Percentiles rank a stretch among this genome's conserved stretches.
phyloP scores from a whole-genome alignment of 768 basidiomycete species.

The Russula olivacea region DNA sequence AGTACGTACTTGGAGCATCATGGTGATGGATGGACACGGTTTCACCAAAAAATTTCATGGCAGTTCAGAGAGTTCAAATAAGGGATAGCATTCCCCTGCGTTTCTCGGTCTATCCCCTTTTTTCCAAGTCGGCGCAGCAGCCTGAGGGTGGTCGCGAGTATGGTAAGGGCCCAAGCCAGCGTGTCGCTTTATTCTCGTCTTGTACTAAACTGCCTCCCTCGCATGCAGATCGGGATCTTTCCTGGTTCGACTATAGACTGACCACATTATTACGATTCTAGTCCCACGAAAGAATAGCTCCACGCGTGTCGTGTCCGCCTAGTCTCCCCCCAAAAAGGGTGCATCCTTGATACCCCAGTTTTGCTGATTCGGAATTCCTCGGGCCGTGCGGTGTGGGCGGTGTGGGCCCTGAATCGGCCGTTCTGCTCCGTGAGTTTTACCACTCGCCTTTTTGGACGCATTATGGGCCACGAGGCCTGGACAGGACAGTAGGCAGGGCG shows the following conservation, averaged over 20 bases:
- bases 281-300: neutral
- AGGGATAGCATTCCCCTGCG: neutral
- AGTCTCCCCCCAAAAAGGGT: neutral
- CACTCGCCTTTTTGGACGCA: neutral
- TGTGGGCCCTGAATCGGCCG: neutral
- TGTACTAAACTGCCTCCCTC: neutral
- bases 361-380: conserved; percentile 1
- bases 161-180: neutral
- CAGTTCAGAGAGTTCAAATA: neutral
- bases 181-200: neutral
- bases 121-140: neutral
- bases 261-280: neutral
- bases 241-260: neutral
- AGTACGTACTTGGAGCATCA: too few species aligned
- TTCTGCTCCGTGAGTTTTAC: neutral
- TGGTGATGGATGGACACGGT: too few species aligned
- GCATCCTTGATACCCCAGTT: conserved; percentile 2
- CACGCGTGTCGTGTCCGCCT: neutral
- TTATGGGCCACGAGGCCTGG: neutral
- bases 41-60: neutral
- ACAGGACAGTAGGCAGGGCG: neutral
- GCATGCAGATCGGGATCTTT: neutral
- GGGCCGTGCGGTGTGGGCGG: neutral
- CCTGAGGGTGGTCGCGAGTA: too few species aligned
- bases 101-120: neutral